Conservation (phyloP, 2,329 filamentous ascomycete genomes). For the Penicillium capsulatum region DNA sequence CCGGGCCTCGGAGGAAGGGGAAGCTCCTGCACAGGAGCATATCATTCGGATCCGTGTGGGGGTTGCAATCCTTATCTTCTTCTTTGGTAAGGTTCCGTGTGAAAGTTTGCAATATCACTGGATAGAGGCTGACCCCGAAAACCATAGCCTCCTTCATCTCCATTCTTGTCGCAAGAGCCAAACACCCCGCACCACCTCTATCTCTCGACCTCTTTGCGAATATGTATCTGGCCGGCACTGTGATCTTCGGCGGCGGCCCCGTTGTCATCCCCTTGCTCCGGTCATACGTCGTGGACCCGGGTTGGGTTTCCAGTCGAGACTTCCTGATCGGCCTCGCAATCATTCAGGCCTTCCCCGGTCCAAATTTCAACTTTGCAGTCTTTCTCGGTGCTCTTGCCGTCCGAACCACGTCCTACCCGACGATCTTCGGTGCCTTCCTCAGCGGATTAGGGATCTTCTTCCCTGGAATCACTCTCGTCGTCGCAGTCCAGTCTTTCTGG, state of each 20-base stretch:
- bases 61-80: slow-evolving; percentile 39
- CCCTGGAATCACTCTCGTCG: slow-evolving; percentile 34
- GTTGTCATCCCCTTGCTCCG: slow-evolving; percentile 62
- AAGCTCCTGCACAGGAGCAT: too few species aligned
- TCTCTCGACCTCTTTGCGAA: slow-evolving; percentile 64
- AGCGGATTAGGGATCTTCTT: slow-evolving; percentile 47
- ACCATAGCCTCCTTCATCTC: slow-evolving; percentile 52
- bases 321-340: slow-evolving; percentile 70
- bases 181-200: slow-evolving; percentile 41
- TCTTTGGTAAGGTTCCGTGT: too few species aligned
- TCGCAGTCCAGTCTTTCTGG: slow-evolving; percentile 51
- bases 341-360: slow-evolving; percentile 65
- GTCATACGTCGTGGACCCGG: slow-evolving; percentile 59
- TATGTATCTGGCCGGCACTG: slow-evolving; percentile 68
- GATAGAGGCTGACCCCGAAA: too few species aligned
- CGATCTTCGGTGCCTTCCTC: slow-evolving; percentile 49
- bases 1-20: too few species aligned
- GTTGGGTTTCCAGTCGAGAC: slow-evolving; percentile 66
- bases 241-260: slow-evolving; percentile 62
- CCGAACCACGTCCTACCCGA: slow-evolving; percentile 24
- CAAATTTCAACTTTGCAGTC: slow-evolving; percentile 51
- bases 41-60: slow-evolving; percentile 39
- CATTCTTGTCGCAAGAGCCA: slow-evolving; percentile 50
- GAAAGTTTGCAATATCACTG: too few species aligned
- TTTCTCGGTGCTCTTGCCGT: slow-evolving; percentile 54